phyloP scores from a whole-genome alignment of 2,329 filamentous ascomycete genomes.

The Monosporascus sp. region DNA sequence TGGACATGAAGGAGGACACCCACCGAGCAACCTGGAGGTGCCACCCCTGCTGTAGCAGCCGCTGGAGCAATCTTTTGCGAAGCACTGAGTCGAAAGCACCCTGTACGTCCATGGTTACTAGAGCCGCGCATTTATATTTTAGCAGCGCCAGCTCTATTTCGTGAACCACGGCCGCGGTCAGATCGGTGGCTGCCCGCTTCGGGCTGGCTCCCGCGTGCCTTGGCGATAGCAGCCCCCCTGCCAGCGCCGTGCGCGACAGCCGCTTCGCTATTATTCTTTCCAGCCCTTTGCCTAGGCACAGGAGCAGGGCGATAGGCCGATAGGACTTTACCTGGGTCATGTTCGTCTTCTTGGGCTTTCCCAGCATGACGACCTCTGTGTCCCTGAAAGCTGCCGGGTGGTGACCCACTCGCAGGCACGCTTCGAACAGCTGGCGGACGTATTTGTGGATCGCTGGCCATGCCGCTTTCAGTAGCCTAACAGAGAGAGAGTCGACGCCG shows the following conservation, averaged over 20 bases:
- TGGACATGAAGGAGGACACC: neutral
- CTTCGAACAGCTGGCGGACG: conserved; percentile 1
- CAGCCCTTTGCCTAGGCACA: conserved; percentile 7
- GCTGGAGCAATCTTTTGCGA: neutral
- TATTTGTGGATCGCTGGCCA: neutral
- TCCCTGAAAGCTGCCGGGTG: neutral
- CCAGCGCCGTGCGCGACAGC: neutral
- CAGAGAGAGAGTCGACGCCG: neutral
- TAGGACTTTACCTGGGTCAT: neutral
- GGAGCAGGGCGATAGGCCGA: conserved; percentile 9
- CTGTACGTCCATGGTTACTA: conserved; percentile 5
- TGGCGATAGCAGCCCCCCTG: neutral
- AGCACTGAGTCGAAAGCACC: conserved; percentile 8
- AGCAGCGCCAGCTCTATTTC: conserved; percentile 3
- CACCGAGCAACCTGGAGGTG: neutral
- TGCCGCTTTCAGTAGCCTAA: neutral
- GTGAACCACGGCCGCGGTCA: neutral
- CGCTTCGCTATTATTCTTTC: conserved; percentile 4
- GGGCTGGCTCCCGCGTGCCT: conserved; percentile 4
- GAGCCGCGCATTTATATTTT: neutral
- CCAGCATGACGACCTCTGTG: conserved; percentile 7
- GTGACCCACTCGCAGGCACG: conserved; percentile 1
- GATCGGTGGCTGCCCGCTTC: conserved; percentile 1
- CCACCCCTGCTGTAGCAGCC: conserved; percentile 5
- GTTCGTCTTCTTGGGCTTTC: conserved; percentile 7